These are phyloP conservation scores for Cardiospermum halicacabum DNA, from an alignment of 345 rosid genomes.

Conservation along the genomic window DNA sequence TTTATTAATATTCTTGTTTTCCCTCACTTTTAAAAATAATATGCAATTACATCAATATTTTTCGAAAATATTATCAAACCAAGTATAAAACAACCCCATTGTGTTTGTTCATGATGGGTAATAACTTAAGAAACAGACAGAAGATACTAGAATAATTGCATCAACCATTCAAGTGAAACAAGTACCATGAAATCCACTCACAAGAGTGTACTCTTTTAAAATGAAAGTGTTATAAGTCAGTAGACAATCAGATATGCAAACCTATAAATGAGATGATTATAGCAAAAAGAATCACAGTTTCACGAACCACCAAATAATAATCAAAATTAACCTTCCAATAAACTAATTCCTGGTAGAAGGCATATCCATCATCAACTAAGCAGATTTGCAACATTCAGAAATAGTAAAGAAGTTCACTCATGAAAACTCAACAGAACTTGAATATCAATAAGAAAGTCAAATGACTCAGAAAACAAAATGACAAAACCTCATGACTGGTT, in stretches of 20 bases:
- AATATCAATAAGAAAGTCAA: not conserved
- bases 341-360: not conserved
- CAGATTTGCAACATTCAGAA: not conserved
- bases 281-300: not conserved
- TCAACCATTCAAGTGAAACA: not conserved
- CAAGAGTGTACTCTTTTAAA: not conserved
- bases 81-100: too few species aligned
- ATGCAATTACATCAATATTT: too few species aligned
- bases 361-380: not conserved
- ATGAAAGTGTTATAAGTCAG: not conserved
- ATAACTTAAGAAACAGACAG: not conserved
- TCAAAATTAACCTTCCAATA: not conserved
- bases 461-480: not conserved
- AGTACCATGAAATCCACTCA: conserved; percentile 1
- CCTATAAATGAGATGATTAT: not conserved
- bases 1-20: too few species aligned
- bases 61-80: too few species aligned
- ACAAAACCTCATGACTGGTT: not conserved
- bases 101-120: too few species aligned
- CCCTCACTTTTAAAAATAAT: too few species aligned
- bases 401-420: not conserved
- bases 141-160: not conserved
- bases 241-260: not conserved
- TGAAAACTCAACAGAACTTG: not conserved
- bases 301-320: not conserved